phyloP scores from a whole-genome alignment of 2,329 filamentous ascomycete species.

The Trichothecium roseum region DNA sequence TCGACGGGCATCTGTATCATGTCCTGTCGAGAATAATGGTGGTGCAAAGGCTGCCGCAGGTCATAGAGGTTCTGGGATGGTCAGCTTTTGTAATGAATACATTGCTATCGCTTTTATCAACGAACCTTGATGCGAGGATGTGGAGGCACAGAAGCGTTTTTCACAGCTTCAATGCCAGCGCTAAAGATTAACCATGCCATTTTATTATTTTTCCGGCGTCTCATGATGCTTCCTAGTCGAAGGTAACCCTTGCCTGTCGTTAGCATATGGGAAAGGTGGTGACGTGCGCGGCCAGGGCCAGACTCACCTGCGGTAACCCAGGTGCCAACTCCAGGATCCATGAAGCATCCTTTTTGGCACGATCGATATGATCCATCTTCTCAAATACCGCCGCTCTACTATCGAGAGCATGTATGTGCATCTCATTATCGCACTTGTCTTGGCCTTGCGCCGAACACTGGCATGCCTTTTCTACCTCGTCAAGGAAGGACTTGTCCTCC shows the following conservation, averaged over 20 bases:
- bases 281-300: neutral
- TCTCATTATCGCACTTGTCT: slow-evolving; percentile 24
- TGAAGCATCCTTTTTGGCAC: slow-evolving; percentile 27
- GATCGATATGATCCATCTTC: slow-evolving; percentile 23
- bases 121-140: slow-evolving; percentile 16
- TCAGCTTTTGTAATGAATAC: neutral
- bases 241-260: slow-evolving; percentile 26
- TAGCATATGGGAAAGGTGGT: neutral
- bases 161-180: slow-evolving; percentile 24
- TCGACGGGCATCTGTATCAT: slow-evolving; percentile 25
- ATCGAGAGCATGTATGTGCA: slow-evolving; percentile 29
- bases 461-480: slow-evolving; percentile 30
- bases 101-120: neutral
- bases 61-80: slow-evolving; percentile 20
- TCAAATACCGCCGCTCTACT: slow-evolving; percentile 30
- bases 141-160: slow-evolving; percentile 13
- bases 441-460: slow-evolving; percentile 24
- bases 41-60: slow-evolving; percentile 22
- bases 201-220: slow-evolving; percentile 23
- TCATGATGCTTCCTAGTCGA: slow-evolving; percentile 27
- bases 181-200: slow-evolving; percentile 29
- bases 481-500: slow-evolving; percentile 25
- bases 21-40: slow-evolving; percentile 20
- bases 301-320: slow-evolving; percentile 25
- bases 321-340: slow-evolving; percentile 33